Evolutionary conservation across 768 basidiomycete genomes (phyloP), one percentile per base, ranked within the genome.

Genomic region (Chalciporus sphaerocephalus): DNA sequence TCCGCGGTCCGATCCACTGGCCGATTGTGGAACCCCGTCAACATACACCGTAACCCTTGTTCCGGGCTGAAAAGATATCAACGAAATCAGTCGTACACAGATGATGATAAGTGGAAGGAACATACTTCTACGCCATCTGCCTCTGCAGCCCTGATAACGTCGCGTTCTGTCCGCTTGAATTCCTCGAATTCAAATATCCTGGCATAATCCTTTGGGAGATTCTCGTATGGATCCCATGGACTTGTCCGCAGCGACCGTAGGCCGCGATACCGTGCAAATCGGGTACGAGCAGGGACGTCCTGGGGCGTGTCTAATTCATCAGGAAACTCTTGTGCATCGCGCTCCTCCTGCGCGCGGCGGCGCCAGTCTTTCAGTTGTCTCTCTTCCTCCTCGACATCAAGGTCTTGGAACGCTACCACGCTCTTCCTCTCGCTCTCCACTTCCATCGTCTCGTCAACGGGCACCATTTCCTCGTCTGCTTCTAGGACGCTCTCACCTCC

Each of bases 151-250:
- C 82, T 74, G 44, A 75, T 78, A 27, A 92, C 79, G 34, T 72
- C 74, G 10, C 86, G 73, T 56, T 90, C 86, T 5, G 92, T 96
- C 16, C 85, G 78, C 62, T 83, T 88, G 71, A 87, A 96, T 56
- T 94, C 90, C 67, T 97, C 93, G 58, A 98, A 96, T 63, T 93
- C 90, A 69, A 98, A 99, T 55, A 97, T 95, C 33, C 87, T 78
- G 2, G 87, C 92, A 58, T 98, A 98, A 61, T 99, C 93, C 40
- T 85, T 69, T 11, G 95, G 95, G 10, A 99, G 73, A 58, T 94
- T 94, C 67, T 99, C 95, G 56, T 87, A 97, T 7, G 95, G 85
- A 63, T 98, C 96, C 96, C 95, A 99, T 28, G 90, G 91, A 61
- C 90, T 93, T 6, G 95, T 98, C 28, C 95, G 59, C 75, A 99